A percentile compares a stretch with the other conserved stretches of the same genome.
These are phyloP conservation scores for Tuber aestivum DNA, from an alignment of 495 filamentous ascomycete genomes.

Conservation along the genomic window DNA sequence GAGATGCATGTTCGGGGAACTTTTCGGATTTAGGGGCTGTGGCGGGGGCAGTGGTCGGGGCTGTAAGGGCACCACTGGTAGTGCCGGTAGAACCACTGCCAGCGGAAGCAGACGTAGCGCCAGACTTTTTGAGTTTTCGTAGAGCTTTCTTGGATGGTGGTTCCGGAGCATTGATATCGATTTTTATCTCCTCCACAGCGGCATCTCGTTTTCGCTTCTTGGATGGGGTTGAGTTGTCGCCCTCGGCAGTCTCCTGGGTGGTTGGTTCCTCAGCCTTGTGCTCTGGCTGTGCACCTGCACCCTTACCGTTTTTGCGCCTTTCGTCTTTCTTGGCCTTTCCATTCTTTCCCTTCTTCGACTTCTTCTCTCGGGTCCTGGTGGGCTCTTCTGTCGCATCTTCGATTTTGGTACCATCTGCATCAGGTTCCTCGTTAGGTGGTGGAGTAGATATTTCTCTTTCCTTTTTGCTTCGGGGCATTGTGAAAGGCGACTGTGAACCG, in stretches of 20 bases:
- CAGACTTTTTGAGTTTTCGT: conserved; percentile 70
- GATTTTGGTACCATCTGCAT: conserved; percentile 4
- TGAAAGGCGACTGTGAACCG: not conserved
- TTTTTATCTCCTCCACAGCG: conserved; percentile 64
- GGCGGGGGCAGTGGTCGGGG: conserved; percentile 41
- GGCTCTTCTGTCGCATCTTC: conserved; percentile 14
- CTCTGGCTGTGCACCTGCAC: conserved; percentile 4
- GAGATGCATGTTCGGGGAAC: conserved; percentile 40
- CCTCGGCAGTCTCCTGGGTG: conserved; percentile 5
- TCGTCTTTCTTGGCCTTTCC: conserved; percentile 11
- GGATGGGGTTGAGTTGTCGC: conserved; percentile 42
- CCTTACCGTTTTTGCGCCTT: conserved; percentile 12
- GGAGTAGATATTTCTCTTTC: conserved; percentile 6
- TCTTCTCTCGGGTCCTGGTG: conserved; percentile 6
- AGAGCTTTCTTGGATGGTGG: conserved; percentile 88
- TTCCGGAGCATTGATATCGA: conserved; percentile 79
- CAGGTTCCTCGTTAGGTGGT: not conserved
- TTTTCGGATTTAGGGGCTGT: conserved; percentile 42
- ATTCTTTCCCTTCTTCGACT: conserved; percentile 18
- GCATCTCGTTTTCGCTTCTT: conserved; percentile 66
- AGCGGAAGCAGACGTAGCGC: conserved; percentile 32
- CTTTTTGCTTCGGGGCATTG: conserved; percentile 20
- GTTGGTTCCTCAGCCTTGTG: conserved; percentile 4
- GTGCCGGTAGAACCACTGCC: conserved; percentile 39
- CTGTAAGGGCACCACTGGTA: conserved; percentile 40